Evolutionary conservation across 768 basidiomycete genomes (phyloP), one percentile per base, ranked within the genome.

Genomic region (Boletus vermiculosoides): DNA sequence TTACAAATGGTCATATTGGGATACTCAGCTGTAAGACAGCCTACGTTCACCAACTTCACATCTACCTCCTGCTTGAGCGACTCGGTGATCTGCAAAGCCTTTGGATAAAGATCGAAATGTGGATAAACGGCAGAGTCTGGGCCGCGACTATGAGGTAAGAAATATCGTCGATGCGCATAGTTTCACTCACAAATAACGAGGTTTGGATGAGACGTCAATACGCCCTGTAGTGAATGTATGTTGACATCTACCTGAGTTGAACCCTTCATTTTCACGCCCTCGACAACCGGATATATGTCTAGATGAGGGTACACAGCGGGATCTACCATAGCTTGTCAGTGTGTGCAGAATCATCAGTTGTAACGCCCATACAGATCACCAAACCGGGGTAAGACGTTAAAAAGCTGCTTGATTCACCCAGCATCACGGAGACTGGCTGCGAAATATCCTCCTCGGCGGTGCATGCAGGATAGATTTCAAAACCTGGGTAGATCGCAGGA

Each of bases 21-120:
- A 54, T 74, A 72, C 20, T 53, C 34, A 12, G 59, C 47, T 4
- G 47, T n/a, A 22, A 59, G 58, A 31, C 51, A 28, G 22, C 57
- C 49, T 13, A 50, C 28, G 39, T 58, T 50, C 30, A n/a, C 25
- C 50, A 60, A 50, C 37, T 22, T 52, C n/a, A 54, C 52, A 15
- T 28, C 46, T 4, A 60, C 16, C 86, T 63, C 86, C 83, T 42
- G 83, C 80, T 23, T 84, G 67, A 57, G 81, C 77, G 51, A 82
- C 71, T 80, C 77, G 5, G 74, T 70, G 33, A 72, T 69, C 5
- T 63, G 65, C 31, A 64, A 48, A 8, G 56, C 59, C 10, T 61
- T 40, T 34, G 78, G 79, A 63, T 78, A 80, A 11, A 79, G 56
- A 22, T 73, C 68, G 31, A 80, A 68, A 57, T 74, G 58, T 7